These are phyloP conservation scores for Cymodocea nodosa DNA, from an alignment of 116 monocot species.

Conservation along the genomic window DNA sequence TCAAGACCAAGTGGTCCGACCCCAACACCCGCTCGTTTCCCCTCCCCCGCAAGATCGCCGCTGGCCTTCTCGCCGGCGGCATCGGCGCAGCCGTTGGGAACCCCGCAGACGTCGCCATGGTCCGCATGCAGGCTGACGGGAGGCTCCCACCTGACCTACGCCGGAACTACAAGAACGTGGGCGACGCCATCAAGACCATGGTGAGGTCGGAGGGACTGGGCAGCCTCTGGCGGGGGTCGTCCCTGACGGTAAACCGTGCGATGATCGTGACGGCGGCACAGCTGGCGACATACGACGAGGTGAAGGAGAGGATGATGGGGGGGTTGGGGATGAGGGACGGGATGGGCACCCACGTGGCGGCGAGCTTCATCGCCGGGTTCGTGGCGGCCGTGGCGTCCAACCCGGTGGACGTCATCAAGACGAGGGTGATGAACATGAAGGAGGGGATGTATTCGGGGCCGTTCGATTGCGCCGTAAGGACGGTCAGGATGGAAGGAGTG, in stretches of 20 bases:
- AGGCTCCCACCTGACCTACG: slow-evolving; percentile 29
- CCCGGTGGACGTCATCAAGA: slow-evolving; percentile 92
- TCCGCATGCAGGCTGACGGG: slow-evolving; percentile 63
- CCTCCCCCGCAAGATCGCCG: slow-evolving; percentile 52
- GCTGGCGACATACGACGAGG: slow-evolving; percentile 92
- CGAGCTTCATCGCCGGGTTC: slow-evolving; percentile 68
- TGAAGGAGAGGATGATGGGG: slow-evolving; percentile 55
- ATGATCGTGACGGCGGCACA: slow-evolving; percentile 96
- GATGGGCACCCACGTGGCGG: slow-evolving; percentile 62
- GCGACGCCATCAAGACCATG: slow-evolving; percentile 29
- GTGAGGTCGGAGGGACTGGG: slow-evolving; percentile 35
- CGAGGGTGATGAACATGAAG: slow-evolving; percentile 87
- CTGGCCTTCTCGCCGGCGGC: slow-evolving; percentile 62
- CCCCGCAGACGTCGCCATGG: slow-evolving; percentile 96
- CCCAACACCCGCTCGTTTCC: slow-evolving; percentile 25
- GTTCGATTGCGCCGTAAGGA: slow-evolving; percentile 69
- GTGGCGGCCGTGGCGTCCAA: slow-evolving; percentile 79
- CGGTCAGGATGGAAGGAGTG: slow-evolving; percentile 55
- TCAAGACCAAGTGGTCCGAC: slow-evolving; percentile 51
- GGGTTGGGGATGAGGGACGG: slow-evolving; percentile 33
- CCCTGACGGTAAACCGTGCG: slow-evolving; percentile 83
- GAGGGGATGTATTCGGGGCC: slow-evolving; percentile 47
- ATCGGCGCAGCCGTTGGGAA: slow-evolving; percentile 82
- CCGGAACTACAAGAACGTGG: slow-evolving; percentile 27
- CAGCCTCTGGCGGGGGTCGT: slow-evolving; percentile 70